These are phyloP conservation scores for Conticribra weissflogii DNA, from an alignment of 108 stramenopile species.

Conservation along the genomic window DNA sequence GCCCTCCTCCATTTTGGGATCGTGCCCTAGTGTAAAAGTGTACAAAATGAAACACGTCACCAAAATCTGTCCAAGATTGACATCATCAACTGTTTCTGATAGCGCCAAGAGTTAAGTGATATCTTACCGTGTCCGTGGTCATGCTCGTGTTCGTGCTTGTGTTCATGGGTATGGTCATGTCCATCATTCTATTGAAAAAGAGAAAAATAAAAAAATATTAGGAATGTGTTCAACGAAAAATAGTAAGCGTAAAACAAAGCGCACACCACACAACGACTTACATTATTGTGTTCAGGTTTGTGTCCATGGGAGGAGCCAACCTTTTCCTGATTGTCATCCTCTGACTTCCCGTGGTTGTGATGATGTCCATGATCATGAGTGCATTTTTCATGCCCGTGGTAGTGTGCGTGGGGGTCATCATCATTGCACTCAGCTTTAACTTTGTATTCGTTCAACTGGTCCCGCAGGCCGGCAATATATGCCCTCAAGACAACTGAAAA, in stretches of 20 bases:
- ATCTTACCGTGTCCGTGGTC: slow-evolving; percentile 2
- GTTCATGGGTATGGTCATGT: slow-evolving; percentile 1
- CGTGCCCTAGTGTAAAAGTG: not conserved
- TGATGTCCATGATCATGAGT: slow-evolving; percentile 20
- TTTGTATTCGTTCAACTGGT: slow-evolving; percentile 34
- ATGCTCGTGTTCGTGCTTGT: slow-evolving; percentile 1
- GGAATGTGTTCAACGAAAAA: not conserved
- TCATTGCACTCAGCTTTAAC: slow-evolving; percentile 5
- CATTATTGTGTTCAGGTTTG: slow-evolving; percentile 22
- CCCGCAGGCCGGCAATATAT: slow-evolving; percentile 45
- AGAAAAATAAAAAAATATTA: not conserved
- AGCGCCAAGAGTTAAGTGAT: not conserved
- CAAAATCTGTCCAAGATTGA: too few relatives aligned
- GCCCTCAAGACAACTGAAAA: slow-evolving; percentile 34
- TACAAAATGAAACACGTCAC: slow-evolving; percentile 14
- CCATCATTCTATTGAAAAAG: slow-evolving; percentile 16
- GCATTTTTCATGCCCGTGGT: slow-evolving; percentile 42
- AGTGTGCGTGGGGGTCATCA: slow-evolving; percentile 39
- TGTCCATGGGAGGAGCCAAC: slow-evolving; percentile 21
- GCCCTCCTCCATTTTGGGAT: slow-evolving; percentile 27
- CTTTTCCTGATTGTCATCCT: slow-evolving; percentile 15
- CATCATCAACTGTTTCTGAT: not conserved
- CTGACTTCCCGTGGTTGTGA: slow-evolving; percentile 20
- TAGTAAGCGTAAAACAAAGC: not conserved
- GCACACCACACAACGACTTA: not conserved